These are phyloP conservation scores for Scleroderma bovista DNA, from an alignment of 768 basidiomycete species.

Conservation along the genomic window DNA sequence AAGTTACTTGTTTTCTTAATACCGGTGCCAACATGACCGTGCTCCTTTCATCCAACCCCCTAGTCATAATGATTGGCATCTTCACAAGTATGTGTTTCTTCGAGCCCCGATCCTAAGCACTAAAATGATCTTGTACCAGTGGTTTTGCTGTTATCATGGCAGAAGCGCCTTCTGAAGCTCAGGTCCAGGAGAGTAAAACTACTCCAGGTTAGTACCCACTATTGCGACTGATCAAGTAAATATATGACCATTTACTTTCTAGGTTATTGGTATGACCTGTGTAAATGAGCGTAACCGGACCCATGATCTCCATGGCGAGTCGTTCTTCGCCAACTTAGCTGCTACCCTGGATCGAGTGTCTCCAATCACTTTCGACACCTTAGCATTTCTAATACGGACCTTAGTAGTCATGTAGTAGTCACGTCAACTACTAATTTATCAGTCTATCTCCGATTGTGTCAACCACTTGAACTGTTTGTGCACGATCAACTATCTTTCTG, in stretches of 20 bases:
- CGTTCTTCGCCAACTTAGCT: no score
- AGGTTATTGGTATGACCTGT: background rate
- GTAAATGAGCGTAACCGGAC: no score
- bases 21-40: no score
- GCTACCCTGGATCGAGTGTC: no score
- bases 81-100: slow-evolving; percentile 18
- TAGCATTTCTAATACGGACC: no score
- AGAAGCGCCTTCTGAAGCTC: slow-evolving; percentile 10
- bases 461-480: no score
- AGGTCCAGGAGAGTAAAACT: slow-evolving; percentile 4
- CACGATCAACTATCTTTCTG: background rate
- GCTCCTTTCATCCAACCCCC: background rate
- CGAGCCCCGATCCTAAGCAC: no score
- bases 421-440: no score
- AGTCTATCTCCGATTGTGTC: no score
- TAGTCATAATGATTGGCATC: slow-evolving; percentile 30
- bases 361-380: no score
- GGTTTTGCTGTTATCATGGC: slow-evolving; percentile 28
- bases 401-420: no score
- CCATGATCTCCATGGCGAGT: no score
- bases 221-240: background rate
- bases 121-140: slow-evolving; percentile 2
- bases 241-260: background rate
- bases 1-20: background rate
- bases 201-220: slow-evolving; percentile 16